phyloP scores from a whole-genome alignment of 1,139 yeast genomes.

The Nadsonia commutata region DNA sequence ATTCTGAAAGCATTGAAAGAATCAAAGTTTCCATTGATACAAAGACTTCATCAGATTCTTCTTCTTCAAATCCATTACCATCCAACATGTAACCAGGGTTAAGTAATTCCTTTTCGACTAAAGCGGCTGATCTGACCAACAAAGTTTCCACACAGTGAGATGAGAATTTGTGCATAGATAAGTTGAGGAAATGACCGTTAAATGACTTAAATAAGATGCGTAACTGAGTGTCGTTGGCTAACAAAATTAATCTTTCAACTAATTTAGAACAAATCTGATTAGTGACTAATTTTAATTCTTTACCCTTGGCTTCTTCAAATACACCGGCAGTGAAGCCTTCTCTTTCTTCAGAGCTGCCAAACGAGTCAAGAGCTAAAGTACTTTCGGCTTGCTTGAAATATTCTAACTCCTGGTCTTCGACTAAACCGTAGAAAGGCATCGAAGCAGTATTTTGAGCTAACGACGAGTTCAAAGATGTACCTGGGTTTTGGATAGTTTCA shows the following conservation, averaged over 20 bases:
- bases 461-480: conserved; percentile 6
- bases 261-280: conserved; percentile 90
- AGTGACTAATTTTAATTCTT: conserved; percentile 82
- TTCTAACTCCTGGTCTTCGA: conserved; percentile 70
- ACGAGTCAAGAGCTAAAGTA: conserved; percentile 66
- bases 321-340: conserved; percentile 60
- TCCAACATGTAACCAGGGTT: conserved; percentile 14
- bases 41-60: conserved; percentile 27
- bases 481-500: conserved; percentile 1
- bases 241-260: conserved; percentile 69
- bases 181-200: conserved; percentile 54
- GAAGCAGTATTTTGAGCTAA: conserved; percentile 3
- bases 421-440: conserved; percentile 60
- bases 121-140: conserved; percentile 58
- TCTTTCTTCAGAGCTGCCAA: conserved; percentile 61
- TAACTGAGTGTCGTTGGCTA: conserved; percentile 50
- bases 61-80: conserved; percentile 16
- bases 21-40: conserved; percentile 52
- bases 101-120: conserved; percentile 56
- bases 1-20: conserved; percentile 49
- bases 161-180: conserved; percentile 78
- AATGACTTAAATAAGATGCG: conserved; percentile 49
- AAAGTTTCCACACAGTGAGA: conserved; percentile 90
- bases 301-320: conserved; percentile 75
- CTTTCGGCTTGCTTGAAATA: conserved; percentile 89